These are phyloP conservation scores for Fusarium subglutinans DNA, from an alignment of 2,329 filamentous ascomycete genomes.

Conservation along the genomic window DNA sequence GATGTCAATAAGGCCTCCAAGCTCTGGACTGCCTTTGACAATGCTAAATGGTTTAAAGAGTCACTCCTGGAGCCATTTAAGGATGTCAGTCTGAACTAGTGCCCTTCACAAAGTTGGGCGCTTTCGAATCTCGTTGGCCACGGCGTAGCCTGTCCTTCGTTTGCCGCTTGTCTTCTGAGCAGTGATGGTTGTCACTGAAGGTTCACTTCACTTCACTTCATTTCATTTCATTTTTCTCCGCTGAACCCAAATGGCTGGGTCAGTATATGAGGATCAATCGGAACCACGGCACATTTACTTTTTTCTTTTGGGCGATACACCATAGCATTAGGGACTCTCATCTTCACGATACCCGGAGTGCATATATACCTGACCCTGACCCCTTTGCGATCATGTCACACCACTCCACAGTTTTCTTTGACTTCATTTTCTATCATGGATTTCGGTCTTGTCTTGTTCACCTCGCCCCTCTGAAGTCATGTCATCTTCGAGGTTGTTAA, in stretches of 20 bases:
- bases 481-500: constrained; percentile 24
- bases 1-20: constrained; percentile 98
- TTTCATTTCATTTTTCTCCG: constrained; percentile 6
- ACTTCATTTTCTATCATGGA: constrained; percentile 23
- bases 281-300: constrained; percentile 45
- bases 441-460: constrained; percentile 26
- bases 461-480: constrained; percentile 25
- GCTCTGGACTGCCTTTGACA: constrained; percentile 88
- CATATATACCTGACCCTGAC: constrained; percentile 47
- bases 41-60: constrained; percentile 81
- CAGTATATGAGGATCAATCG: constrained; percentile 35
- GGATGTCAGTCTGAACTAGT: constrained; percentile 29
- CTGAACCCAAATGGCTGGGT: constrained; percentile 24
- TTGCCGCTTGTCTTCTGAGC: constrained; percentile 9
- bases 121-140: constrained; percentile 7
- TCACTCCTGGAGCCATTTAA: constrained; percentile 53
- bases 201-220: neutral
- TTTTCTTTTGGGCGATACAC: constrained; percentile 45
- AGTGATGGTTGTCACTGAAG: constrained; percentile 4
- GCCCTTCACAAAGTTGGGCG: neutral
- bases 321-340: constrained; percentile 48
- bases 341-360: constrained; percentile 54
- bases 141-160: constrained; percentile 21
- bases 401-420: constrained; percentile 48
- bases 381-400: constrained; percentile 48